Percentiles rank a stretch among this genome's conserved stretches.
These are phyloP conservation scores for Pouteria campechiana DNA, from an alignment of 179 eudicot species.

Conservation along the genomic window DNA sequence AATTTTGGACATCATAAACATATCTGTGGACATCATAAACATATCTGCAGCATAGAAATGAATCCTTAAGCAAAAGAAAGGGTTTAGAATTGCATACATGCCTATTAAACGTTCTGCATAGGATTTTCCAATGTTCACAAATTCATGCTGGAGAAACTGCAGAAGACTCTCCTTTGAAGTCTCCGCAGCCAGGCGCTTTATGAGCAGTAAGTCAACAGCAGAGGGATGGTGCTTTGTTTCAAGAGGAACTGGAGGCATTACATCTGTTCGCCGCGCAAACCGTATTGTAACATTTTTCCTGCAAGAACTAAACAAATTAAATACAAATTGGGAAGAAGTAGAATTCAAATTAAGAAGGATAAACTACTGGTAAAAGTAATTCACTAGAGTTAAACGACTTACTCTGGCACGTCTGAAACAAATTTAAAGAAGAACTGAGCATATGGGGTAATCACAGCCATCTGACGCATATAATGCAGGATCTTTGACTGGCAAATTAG, in stretches of 20 bases:
- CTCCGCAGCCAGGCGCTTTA: constrained; percentile 87
- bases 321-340: not conserved
- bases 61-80: too few species aligned
- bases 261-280: constrained; percentile 92
- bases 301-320: constrained; percentile 6
- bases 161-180: constrained; percentile 71
- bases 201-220: constrained; percentile 95
- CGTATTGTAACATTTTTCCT: constrained; percentile 84
- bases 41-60: too few species aligned
- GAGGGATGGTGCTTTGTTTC: constrained; percentile 98
- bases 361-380: constrained; percentile 1
- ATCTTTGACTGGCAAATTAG: constrained; percentile 69
- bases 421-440: constrained; percentile 88
- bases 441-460: constrained; percentile 99
- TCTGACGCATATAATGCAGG: constrained; percentile 98
- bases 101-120: constrained; percentile 94
- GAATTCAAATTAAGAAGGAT: not conserved
- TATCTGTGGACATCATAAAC: too few species aligned
- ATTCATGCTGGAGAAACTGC: constrained; percentile 97
- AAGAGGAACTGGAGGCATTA: constrained; percentile 89
- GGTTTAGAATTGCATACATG: constrained; percentile 10
- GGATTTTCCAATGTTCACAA: constrained; percentile 78
- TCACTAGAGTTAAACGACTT: constrained; percentile 18
- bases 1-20: too few species aligned
- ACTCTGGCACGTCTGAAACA: constrained; percentile 89